These are phyloP conservation scores for Hirsutella thompsonii DNA, from an alignment of 2,329 filamentous ascomycete genomes.

Conservation along the genomic window DNA sequence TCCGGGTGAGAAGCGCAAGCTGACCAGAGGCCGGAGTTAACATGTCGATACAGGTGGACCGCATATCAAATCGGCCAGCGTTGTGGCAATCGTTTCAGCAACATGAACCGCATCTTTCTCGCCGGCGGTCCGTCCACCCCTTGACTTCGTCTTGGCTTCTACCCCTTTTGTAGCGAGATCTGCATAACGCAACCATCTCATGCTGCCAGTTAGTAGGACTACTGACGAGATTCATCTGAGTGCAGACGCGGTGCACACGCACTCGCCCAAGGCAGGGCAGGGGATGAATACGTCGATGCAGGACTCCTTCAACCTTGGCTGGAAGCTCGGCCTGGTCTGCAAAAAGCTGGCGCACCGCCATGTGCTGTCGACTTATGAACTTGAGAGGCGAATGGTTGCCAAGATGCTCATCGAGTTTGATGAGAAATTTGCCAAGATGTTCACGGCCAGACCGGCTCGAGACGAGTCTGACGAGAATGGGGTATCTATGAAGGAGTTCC, in stretches of 20 bases:
- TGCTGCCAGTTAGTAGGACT: too few species aligned
- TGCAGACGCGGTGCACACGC: conserved; percentile 39
- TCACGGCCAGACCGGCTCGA: conserved; percentile 43
- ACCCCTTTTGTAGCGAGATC: neutral
- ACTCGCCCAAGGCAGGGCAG: conserved; percentile 51
- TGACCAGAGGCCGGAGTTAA: neutral
- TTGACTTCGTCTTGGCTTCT: neutral
- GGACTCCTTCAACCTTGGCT: conserved; percentile 42
- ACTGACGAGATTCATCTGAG: neutral
- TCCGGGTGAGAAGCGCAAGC: neutral
- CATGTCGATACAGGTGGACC: conserved; percentile 8
- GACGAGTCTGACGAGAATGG: conserved; percentile 49
- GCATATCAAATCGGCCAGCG: conserved; percentile 52
- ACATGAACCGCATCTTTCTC: conserved; percentile 49
- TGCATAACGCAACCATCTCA: too few species aligned
- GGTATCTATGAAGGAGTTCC: conserved; percentile 33
- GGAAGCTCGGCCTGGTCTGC: conserved; percentile 37
- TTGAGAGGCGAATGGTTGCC: conserved; percentile 45
- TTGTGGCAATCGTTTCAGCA: conserved; percentile 43
- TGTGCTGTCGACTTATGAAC: conserved; percentile 36
- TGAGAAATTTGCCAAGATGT: conserved; percentile 41
- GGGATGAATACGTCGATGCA: conserved; percentile 66
- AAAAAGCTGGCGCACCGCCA: conserved; percentile 27
- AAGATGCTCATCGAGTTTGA: conserved; percentile 55
- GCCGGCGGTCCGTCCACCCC: conserved; percentile 47